phyloP scores from a whole-genome alignment of 2,329 filamentous ascomycete species.

The Aspergillus alliaceus region DNA sequence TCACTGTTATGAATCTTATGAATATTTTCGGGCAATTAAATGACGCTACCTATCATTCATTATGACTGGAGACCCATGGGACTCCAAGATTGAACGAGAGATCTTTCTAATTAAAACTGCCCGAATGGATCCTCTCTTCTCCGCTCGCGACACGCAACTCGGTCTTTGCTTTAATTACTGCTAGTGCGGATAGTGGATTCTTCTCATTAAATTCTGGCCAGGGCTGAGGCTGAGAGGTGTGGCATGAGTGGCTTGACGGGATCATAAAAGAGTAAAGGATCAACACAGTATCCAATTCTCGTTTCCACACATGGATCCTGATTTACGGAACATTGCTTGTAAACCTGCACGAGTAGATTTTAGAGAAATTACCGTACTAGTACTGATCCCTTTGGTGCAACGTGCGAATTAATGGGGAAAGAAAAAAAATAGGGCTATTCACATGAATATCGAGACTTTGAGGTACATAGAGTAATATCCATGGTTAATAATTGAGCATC shows the following conservation, averaged over 20 bases:
- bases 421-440: neutral
- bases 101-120: neutral
- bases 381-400: neutral
- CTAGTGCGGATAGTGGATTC: neutral
- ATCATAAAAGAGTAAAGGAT: neutral
- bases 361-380: neutral
- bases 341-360: neutral
- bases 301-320: neutral
- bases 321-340: neutral
- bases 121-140: conserved; percentile 5
- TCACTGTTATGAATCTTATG: too few relatives aligned
- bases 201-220: neutral
- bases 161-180: neutral
- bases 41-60: neutral
- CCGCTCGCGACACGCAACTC: conserved; percentile 9
- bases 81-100: neutral
- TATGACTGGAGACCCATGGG: neutral
- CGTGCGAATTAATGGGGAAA: neutral
- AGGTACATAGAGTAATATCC: too few relatives aligned
- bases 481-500: neutral
- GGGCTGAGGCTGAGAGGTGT: conserved; percentile 5
- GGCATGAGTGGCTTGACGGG: conserved; percentile 2
- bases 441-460: too few relatives aligned
- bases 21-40: too few relatives aligned
- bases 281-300: neutral